Conservation (phyloP, 768 basidiomycete species). For the Termitomyces sp. region DNA sequence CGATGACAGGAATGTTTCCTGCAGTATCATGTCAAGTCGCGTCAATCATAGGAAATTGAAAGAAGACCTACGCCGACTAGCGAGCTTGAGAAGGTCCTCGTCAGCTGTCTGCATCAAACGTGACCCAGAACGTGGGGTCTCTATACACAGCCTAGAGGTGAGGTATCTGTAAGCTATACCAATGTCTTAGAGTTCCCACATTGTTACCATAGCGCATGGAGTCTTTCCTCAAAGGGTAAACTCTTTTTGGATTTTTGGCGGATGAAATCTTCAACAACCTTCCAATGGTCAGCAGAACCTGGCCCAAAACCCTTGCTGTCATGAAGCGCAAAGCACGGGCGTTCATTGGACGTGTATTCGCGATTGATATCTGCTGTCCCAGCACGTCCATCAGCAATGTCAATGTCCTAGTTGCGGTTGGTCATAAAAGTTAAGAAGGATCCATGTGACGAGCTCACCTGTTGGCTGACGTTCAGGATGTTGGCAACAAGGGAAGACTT, state of each 20-base stretch:
- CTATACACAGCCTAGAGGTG: constrained; percentile 1
- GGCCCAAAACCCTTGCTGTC: constrained; percentile 1
- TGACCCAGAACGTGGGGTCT: not conserved
- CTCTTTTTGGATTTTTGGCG: not conserved
- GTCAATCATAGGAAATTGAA: not conserved
- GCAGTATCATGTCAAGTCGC: not conserved
- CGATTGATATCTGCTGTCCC: constrained; percentile 2
- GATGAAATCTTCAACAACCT: not conserved
- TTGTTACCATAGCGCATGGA: not conserved
- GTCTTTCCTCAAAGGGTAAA: not conserved
- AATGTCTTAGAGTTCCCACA: not conserved
- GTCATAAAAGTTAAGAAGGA: not conserved
- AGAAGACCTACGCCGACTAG: not conserved
- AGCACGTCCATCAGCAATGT: not conserved
- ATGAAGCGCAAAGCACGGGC: not conserved
- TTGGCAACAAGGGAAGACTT: constrained; percentile 2
- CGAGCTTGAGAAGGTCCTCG: not conserved
- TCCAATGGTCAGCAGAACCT: not conserved
- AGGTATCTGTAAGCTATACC: not conserved
- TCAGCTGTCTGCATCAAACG: constrained; percentile 2
- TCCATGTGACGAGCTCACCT: not conserved
- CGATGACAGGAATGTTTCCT: constrained; percentile 2
- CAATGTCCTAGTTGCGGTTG: not conserved
- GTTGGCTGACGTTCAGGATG: not conserved
- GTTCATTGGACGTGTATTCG: not conserved